Conservation (phyloP, 345 rosid genomes). For the Sonneratia alba region DNA sequence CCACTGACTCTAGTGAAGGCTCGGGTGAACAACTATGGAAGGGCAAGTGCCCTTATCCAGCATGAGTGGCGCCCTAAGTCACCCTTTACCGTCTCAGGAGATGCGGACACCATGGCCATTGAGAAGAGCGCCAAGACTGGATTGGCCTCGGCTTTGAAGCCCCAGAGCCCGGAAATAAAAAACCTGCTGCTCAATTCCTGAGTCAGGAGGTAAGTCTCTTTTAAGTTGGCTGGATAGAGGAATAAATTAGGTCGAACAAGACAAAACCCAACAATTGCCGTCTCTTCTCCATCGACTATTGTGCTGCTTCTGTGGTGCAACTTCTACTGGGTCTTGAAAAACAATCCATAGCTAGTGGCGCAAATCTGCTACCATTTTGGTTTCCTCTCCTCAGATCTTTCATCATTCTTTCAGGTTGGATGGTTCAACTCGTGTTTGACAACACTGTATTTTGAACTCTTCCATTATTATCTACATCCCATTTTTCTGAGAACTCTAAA, state of each 20-base stretch:
- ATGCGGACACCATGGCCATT: conserved; percentile 77
- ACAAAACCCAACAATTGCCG: neutral
- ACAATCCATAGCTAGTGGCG: conserved; percentile 24
- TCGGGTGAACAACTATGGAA: conserved; percentile 77
- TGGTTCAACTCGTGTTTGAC: neutral
- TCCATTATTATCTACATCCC: no score
- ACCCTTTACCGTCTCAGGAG: conserved; percentile 73
- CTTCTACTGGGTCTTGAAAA: conserved; percentile 27
- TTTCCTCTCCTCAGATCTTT: neutral
- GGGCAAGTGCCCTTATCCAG: conserved; percentile 82
- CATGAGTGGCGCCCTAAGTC: conserved; percentile 94
- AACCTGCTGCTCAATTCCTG: conserved; percentile 6
- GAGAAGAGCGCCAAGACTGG: conserved; percentile 94
- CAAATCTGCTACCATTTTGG: conserved; percentile 1
- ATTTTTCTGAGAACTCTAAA: no score
- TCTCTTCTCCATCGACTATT: neutral
- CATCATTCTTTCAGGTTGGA: neutral
- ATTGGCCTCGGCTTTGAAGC: conserved; percentile 78
- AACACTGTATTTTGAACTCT: neutral
- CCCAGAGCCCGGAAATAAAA: conserved; percentile 17
- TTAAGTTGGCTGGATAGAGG: conserved; percentile 16
- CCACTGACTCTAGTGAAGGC: conserved; percentile 86
- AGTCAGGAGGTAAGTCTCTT: neutral
- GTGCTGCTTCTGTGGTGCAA: conserved; percentile 5
- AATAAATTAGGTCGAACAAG: conserved; percentile 20